A percentile compares a stretch with the other conserved stretches of the same genome.
phyloP scores from a whole-genome alignment of 805 yeast genomes.

The Candida odintsovae region DNA sequence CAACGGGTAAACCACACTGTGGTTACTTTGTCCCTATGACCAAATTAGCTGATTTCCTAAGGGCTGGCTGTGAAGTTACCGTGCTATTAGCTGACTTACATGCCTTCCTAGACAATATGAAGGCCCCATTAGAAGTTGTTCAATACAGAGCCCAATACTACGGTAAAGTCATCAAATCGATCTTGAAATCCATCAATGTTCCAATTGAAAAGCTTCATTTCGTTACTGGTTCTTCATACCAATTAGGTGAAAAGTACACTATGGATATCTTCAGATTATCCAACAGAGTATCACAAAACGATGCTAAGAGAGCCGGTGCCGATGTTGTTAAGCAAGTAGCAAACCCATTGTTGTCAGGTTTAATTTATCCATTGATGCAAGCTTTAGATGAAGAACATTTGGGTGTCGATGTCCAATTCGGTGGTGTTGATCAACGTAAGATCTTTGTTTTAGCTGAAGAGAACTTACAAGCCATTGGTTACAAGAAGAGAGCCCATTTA shows the following conservation, averaged over 20 bases:
- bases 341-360: constrained; percentile 87
- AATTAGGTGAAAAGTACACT: constrained; percentile 69
- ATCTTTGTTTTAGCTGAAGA: constrained; percentile 97
- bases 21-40: constrained; percentile 99
- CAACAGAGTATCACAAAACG: constrained; percentile 85
- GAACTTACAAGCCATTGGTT: constrained; percentile 77
- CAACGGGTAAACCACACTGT: constrained; percentile 98
- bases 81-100: constrained; percentile 93
- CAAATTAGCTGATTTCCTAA: constrained; percentile 87
- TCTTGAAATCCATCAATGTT: constrained; percentile 79
- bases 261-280: constrained; percentile 85
- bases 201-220: constrained; percentile 86
- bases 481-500: constrained; percentile 95
- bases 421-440: constrained; percentile 98
- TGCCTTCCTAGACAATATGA: constrained; percentile 97
- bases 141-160: constrained; percentile 85
- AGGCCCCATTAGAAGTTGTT: constrained; percentile 93
- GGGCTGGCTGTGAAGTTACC: constrained; percentile 93
- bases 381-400: constrained; percentile 93
- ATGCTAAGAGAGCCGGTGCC: constrained; percentile 98
- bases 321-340: constrained; percentile 98
- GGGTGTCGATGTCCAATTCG: constrained; percentile 89
- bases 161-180: constrained; percentile 76
- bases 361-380: constrained; percentile 98
- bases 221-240: constrained; percentile 87